Evolutionary conservation across 2,329 filamentous ascomycete genomes (phyloP), one percentile per base, ranked within the genome.

Genomic region (Colletotrichum eremochloae): DNA sequence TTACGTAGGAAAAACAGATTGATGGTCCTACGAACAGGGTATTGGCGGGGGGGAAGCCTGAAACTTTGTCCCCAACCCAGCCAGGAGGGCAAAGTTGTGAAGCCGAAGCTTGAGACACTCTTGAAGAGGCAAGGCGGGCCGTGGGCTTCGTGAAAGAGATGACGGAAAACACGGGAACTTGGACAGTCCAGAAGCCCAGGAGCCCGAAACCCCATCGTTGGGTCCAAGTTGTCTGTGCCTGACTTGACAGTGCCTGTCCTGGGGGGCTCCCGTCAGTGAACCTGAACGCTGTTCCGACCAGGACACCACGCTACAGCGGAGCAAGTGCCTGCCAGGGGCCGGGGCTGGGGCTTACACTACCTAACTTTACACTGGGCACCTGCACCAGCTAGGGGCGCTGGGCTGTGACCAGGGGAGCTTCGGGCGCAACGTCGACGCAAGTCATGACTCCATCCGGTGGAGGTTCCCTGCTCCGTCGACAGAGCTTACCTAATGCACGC

Each of bases 91-190:
- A 65, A 31, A 55, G 46, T n/a, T 24, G 38, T 67, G 68, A 63
- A 55, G 55, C 55, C 55, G 50, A 63, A 68, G 65, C 68, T 68
- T 71, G 68, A 71, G 68, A 71, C 69, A 72, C 33, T 24, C 42
- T 57, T 44, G 36, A 18, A 57, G 36, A 57, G 31, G 52, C 61
- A 53, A 62, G 48, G 52, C 65, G 53, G 69, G 48, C 52, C 57
- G 57, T 46, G 52, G 63, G 60, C 68, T 46, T 46, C 44, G 44
- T 18, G 44, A 20, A n/a, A 63, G 66, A 44, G 55, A 40, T 58
- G 62, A 61, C 62, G 63, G 53, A 46, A 61, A 24, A 20, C 18
- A 38, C 33, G 42, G 58, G 11, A 38, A 20, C 42, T 50, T 29
- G 44, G 44, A 63, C 44, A 11, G 38, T 42, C 18, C 8, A 18